phyloP scores from a whole-genome alignment of 2,329 filamentous ascomycete species.

The Chrysosporium keratinophilum region DNA sequence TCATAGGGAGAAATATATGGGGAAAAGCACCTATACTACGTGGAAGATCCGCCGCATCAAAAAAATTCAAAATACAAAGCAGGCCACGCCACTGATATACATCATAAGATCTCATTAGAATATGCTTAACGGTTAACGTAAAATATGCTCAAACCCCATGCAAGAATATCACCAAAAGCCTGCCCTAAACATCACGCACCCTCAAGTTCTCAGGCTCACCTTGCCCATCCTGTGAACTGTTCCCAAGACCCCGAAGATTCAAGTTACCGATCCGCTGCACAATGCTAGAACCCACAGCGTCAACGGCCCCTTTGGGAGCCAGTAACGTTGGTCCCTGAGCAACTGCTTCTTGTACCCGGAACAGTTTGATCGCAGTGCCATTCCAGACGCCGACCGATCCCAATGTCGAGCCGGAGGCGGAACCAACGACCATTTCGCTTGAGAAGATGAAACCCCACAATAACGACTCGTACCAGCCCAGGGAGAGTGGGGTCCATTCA shows the following conservation, averaged over 20 bases:
- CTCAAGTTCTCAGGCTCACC: constrained; percentile 24
- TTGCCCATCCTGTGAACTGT: constrained; percentile 27
- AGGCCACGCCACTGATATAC: neutral
- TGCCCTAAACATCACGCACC: constrained; percentile 28
- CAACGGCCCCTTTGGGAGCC: constrained; percentile 79
- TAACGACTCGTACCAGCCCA: constrained; percentile 93
- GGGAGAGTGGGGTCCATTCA: constrained; percentile 79
- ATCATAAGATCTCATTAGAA: neutral
- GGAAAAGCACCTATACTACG: neutral
- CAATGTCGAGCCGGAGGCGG: constrained; percentile 46
- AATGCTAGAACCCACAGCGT: constrained; percentile 83
- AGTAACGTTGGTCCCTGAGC: constrained; percentile 69
- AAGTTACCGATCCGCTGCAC: constrained; percentile 77
- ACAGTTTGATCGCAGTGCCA: constrained; percentile 75
- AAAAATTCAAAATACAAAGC: neutral
- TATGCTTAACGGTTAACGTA: neutral
- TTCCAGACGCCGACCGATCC: constrained; percentile 93
- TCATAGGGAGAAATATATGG: neutral
- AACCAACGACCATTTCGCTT: constrained; percentile 63
- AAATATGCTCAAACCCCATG: neutral
- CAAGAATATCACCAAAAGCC: neutral
- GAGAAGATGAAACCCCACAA: constrained; percentile 91
- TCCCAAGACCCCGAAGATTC: constrained; percentile 50
- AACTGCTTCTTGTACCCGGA: constrained; percentile 77
- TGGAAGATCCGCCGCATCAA: neutral